A percentile compares a stretch with the other conserved stretches of the same genome.
phyloP scores from a whole-genome alignment of 176 grass and related monocot genomes.

The Musa troglodytarum region DNA sequence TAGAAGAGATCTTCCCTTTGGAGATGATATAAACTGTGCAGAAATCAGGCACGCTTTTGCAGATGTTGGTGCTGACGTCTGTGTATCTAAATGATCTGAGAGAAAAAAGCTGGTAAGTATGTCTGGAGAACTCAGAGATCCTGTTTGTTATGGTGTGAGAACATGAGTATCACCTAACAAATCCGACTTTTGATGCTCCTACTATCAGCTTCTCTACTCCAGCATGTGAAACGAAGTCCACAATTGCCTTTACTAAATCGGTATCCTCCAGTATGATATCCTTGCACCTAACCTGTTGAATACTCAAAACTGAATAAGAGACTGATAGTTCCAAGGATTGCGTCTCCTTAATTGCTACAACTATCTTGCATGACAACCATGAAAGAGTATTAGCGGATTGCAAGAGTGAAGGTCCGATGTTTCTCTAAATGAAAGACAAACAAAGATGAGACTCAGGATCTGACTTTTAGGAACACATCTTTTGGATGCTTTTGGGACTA shows the following conservation, averaged over 20 bases:
- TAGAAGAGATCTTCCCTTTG: slow-evolving; percentile 28
- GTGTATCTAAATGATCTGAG: slow-evolving; percentile 26
- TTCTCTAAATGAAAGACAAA: background rate
- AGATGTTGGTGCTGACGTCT: slow-evolving; percentile 21
- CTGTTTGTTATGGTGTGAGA: background rate
- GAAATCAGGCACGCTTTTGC: slow-evolving; percentile 33
- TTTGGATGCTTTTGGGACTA: too few relatives aligned
- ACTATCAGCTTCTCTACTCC: slow-evolving; percentile 32
- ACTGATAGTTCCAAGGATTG: background rate
- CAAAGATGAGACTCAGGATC: too few relatives aligned
- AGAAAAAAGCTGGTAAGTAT: background rate
- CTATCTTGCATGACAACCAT: too few relatives aligned
- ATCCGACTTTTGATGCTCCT: slow-evolving; percentile 21
- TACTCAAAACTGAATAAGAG: background rate
- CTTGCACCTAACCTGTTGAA: slow-evolving; percentile 30
- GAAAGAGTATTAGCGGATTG: too few relatives aligned
- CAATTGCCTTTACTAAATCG: slow-evolving; percentile 21
- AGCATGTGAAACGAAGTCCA: slow-evolving; percentile 29
- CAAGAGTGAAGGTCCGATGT: too few relatives aligned
- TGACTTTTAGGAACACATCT: too few relatives aligned
- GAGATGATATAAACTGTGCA: slow-evolving; percentile 41
- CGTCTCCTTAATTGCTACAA: too few relatives aligned
- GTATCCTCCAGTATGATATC: slow-evolving; percentile 32
- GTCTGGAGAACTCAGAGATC: too few relatives aligned
- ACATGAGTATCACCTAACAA: slow-evolving; percentile 15